Percentiles rank a stretch among this genome's conserved stretches.
Conservation (phyloP, 306 rosid species). For the Prunus dulcis region DNA sequence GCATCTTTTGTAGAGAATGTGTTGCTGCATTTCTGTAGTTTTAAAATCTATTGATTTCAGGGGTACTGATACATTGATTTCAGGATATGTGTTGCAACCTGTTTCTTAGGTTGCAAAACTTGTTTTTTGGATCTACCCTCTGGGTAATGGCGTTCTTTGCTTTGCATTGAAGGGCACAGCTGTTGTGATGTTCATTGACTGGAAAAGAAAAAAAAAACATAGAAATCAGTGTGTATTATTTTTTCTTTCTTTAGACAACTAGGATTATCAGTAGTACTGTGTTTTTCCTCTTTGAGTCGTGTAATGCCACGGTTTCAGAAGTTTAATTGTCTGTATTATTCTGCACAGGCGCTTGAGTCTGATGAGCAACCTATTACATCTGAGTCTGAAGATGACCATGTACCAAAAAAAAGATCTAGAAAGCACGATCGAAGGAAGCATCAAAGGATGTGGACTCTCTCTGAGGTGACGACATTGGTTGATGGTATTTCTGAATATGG, state of each 20-base stretch:
- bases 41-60: not conserved
- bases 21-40: not conserved
- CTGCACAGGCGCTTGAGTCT: slow-evolving; percentile 46
- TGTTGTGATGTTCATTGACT: not conserved
- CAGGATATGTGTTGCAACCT: not conserved
- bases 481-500: slow-evolving; percentile 95
- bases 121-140: not conserved
- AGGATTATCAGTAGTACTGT: not conserved
- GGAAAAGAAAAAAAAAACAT: not conserved
- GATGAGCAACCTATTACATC: slow-evolving; percentile 32
- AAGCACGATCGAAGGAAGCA: slow-evolving; percentile 79
- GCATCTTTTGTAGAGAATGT: not conserved
- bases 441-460: slow-evolving; percentile 85
- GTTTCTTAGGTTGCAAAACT: not conserved
- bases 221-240: not conserved
- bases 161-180: not conserved
- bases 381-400: slow-evolving; percentile 46
- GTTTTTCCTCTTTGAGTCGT: not conserved
- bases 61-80: not conserved
- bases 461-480: slow-evolving; percentile 73
- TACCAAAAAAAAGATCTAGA: slow-evolving; percentile 39
- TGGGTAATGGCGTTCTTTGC: slow-evolving; percentile 1
- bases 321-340: slow-evolving; percentile 1
- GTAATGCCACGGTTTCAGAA: slow-evolving; percentile 4
- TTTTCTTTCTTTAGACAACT: not conserved